phyloP scores from a whole-genome alignment of 306 rosid genomes.

The Inga leiocalycina region DNA sequence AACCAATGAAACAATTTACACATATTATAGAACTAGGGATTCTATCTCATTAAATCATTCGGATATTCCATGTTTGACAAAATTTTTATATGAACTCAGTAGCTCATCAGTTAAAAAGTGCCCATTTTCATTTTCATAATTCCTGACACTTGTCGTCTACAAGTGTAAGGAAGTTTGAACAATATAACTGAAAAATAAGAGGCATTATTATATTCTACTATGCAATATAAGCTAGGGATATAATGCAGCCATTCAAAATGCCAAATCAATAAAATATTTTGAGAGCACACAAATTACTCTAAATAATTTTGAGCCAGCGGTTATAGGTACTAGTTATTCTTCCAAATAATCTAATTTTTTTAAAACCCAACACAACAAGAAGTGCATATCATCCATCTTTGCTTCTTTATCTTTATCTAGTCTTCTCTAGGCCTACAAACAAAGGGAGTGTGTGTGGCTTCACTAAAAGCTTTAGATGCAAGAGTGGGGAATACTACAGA shows the following conservation, averaged over 20 bases:
- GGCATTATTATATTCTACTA: slow-evolving; percentile 17
- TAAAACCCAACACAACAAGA: slow-evolving; percentile 47
- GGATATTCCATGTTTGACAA: not conserved
- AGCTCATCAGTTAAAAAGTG: not conserved
- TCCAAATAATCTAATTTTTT: slow-evolving; percentile 33
- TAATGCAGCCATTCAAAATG: slow-evolving; percentile 30
- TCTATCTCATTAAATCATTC: not conserved
- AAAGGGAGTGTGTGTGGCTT: slow-evolving; percentile 43
- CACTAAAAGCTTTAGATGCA: slow-evolving; percentile 40
- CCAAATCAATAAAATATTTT: slow-evolving; percentile 25
- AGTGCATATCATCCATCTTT: slow-evolving; percentile 57
- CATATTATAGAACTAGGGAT: not conserved
- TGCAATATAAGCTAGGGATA: slow-evolving; percentile 3
- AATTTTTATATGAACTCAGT: not conserved
- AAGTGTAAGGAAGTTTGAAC: slow-evolving; percentile 4
- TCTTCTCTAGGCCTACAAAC: slow-evolving; percentile 76
- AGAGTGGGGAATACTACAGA: slow-evolving; percentile 34
- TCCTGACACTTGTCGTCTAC: not conserved
- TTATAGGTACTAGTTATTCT: slow-evolving; percentile 21
- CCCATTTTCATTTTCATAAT: not conserved
- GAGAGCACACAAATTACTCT: slow-evolving; percentile 31
- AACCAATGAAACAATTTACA: not conserved
- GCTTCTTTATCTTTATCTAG: slow-evolving; percentile 78
- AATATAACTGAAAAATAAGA: slow-evolving; percentile 4
- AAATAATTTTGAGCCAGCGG: slow-evolving; percentile 20